phyloP scores from a whole-genome alignment of 2,329 filamentous ascomycete species.

The Achaetomium macrosporum region DNA sequence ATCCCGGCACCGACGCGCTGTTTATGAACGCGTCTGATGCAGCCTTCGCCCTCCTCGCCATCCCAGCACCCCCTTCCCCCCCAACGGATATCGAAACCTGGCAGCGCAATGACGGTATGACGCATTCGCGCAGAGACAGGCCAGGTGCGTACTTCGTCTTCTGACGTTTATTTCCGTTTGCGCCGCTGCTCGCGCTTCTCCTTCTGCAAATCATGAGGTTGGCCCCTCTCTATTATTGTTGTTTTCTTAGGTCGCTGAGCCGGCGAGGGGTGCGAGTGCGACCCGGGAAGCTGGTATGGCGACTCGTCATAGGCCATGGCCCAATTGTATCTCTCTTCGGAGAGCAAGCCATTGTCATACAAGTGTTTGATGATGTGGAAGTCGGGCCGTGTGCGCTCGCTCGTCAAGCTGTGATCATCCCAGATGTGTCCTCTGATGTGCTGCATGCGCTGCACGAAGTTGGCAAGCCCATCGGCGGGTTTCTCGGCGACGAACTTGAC shows the following conservation, averaged over 20 bases:
- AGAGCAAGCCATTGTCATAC: conserved; percentile 26
- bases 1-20: not conserved
- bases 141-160: not conserved
- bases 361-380: conserved; percentile 38
- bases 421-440: conserved; percentile 45
- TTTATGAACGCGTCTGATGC: conserved; percentile 1
- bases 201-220: conserved; percentile 3
- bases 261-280: not conserved
- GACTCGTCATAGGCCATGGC: conserved; percentile 18
- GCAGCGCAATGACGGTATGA: conserved; percentile 4
- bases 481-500: conserved; percentile 27
- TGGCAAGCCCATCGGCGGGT: conserved; percentile 11
- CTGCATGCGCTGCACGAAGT: conserved; percentile 39
- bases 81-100: not conserved
- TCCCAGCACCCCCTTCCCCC: not conserved
- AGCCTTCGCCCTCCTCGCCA: not conserved
- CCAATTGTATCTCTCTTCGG: conserved; percentile 15
- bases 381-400: conserved; percentile 33
- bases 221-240: not conserved
- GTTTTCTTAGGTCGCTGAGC: not conserved
- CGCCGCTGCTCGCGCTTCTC: not conserved
- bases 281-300: conserved; percentile 8
- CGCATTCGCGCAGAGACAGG: conserved; percentile 1
- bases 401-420: conserved; percentile 19
- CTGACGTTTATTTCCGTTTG: not conserved